These are phyloP conservation scores for Fraxinus xanthoxyloides DNA, from an alignment of 305 asterid species.

Conservation along the genomic window DNA sequence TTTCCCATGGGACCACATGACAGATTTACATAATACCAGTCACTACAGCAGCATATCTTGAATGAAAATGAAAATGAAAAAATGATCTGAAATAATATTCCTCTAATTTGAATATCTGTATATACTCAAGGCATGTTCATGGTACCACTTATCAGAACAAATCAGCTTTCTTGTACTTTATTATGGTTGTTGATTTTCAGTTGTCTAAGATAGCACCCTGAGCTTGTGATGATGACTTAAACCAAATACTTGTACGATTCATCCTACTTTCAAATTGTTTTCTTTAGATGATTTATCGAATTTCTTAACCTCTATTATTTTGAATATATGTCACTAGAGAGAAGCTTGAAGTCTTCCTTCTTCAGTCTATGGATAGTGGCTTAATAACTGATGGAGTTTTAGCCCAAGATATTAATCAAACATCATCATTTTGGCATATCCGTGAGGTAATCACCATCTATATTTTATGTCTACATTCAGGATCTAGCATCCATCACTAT, in stretches of 20 bases:
- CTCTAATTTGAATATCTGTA: neutral
- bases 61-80: neutral
- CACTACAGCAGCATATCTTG: neutral
- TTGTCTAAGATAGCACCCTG: neutral
- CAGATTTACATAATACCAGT: neutral
- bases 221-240: neutral
- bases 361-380: slow-evolving; percentile 75
- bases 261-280: slow-evolving; percentile 4
- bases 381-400: slow-evolving; percentile 86
- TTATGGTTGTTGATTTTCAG: neutral
- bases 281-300: slow-evolving; percentile 8
- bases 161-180: neutral
- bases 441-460: slow-evolving; percentile 66
- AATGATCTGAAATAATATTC: neutral
- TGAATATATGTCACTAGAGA: slow-evolving; percentile 49
- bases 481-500: slow-evolving; percentile 12
- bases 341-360: slow-evolving; percentile 90
- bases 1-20: slow-evolving; percentile 8
- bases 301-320: slow-evolving; percentile 17
- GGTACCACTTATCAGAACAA: neutral
- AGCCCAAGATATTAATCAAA: slow-evolving; percentile 96
- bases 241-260: neutral
- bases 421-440: slow-evolving; percentile 90
- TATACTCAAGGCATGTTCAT: neutral
- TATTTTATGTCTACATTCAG: slow-evolving; percentile 4